phyloP scores from a whole-genome alignment of 768 basidiomycete genomes.

The Amanita subjunquillea region DNA sequence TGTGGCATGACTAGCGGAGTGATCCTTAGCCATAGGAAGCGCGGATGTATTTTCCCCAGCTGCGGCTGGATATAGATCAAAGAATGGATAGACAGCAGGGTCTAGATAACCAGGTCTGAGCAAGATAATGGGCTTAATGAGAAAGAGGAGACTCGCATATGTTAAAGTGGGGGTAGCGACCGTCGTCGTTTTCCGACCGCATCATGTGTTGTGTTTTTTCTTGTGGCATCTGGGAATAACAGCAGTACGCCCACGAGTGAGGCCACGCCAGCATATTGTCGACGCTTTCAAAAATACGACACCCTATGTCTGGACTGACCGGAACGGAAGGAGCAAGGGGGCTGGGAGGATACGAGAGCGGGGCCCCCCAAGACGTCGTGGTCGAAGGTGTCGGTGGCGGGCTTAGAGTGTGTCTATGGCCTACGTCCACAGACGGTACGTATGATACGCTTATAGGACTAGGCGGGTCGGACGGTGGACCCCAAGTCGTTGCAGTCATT shows the following conservation, averaged over 20 bases:
- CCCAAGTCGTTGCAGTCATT: slow-evolving; percentile 37
- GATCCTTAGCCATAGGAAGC: too few relatives aligned
- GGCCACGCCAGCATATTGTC: not conserved
- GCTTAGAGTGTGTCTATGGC: slow-evolving; percentile 29
- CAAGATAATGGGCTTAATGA: too few relatives aligned
- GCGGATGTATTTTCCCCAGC: not conserved
- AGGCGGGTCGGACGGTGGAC: slow-evolving; percentile 25
- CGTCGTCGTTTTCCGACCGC: not conserved
- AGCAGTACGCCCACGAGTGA: slow-evolving; percentile 7
- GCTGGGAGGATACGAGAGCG: slow-evolving; percentile 27
- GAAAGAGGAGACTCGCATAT: too few relatives aligned
- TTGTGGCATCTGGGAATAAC: not conserved
- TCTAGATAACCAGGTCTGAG: not conserved
- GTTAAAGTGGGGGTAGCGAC: too few relatives aligned
- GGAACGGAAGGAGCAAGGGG: slow-evolving; percentile 24
- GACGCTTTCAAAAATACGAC: slow-evolving; percentile 20
- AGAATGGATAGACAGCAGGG: slow-evolving; percentile 9
- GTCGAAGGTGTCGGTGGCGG: slow-evolving; percentile 32
- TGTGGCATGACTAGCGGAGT: too few relatives aligned
- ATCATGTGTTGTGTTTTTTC: not conserved
- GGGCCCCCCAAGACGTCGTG: slow-evolving; percentile 26
- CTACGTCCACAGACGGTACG: slow-evolving; percentile 37
- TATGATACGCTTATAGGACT: slow-evolving; percentile 18
- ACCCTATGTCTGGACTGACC: slow-evolving; percentile 29
- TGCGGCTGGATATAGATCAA: slow-evolving; percentile 5